Percentiles rank a stretch among this genome's conserved stretches.
Conservation (phyloP, 2,329 filamentous ascomycete genomes). For the Ceratocystis smalleyi region DNA sequence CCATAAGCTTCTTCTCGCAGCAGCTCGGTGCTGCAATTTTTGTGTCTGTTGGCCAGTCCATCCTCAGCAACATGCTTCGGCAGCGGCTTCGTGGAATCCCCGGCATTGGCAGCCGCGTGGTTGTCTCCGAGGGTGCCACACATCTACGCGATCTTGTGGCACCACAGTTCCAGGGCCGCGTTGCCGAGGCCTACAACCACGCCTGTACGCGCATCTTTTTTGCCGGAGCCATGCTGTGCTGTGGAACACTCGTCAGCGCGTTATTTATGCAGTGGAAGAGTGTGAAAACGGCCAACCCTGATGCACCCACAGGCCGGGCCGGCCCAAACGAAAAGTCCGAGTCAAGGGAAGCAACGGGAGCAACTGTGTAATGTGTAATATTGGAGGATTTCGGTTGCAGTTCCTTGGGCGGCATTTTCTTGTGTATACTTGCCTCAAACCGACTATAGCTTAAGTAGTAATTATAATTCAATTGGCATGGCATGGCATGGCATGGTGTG, state of each 20-base stretch:
- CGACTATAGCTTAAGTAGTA: not conserved
- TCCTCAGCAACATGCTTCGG: conserved; percentile 34
- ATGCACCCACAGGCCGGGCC: conserved; percentile 1
- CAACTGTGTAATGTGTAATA: not conserved
- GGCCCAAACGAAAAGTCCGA: not conserved
- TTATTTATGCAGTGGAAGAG: conserved; percentile 50
- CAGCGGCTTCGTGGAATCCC: conserved; percentile 27
- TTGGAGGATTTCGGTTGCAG: not conserved
- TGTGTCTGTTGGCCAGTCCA: conserved; percentile 40
- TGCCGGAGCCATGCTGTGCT: conserved; percentile 40
- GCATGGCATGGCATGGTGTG: not conserved
- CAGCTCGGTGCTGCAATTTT: conserved; percentile 44
- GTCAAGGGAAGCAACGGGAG: not conserved
- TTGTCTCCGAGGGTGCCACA: conserved; percentile 40
- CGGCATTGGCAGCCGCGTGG: conserved; percentile 29
- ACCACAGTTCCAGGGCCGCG: conserved; percentile 32
- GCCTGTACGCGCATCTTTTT: conserved; percentile 49
- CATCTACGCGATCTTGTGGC: conserved; percentile 41
- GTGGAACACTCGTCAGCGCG: conserved; percentile 40
- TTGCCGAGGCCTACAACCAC: conserved; percentile 49
- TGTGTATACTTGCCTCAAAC: not conserved
- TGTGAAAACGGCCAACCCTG: conserved; percentile 38
- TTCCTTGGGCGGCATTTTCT: not conserved
- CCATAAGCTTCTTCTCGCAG: conserved; percentile 42
- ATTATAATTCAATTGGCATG: not conserved